Evolutionary conservation across 2,329 filamentous ascomycete species (phyloP), one percentile per base, ranked within the genome.

Genomic region (Coniochaeta sp.): DNA sequence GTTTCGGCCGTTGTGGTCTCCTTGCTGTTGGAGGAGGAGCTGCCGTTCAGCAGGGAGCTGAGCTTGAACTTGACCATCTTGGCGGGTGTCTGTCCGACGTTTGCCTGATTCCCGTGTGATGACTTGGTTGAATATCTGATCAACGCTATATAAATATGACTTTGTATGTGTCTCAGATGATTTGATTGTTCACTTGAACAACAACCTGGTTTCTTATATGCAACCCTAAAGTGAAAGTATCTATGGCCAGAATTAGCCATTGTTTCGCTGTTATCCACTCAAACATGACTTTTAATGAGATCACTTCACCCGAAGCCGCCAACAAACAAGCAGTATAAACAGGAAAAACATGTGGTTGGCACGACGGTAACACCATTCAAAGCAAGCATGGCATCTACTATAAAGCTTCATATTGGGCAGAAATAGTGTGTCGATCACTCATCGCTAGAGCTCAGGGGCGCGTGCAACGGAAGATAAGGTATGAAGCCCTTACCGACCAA

Each of bases 41-140:
- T 63, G 19, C 64, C 62, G 64, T 68, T 68, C n/a, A 76, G 67
- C 70, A 70, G 72, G n/a, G 74, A 70, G 17, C 70, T 71, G 19
- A 73, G 63, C 63, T 67, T 73, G 59, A 73, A 66, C 57, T 69
- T 75, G 57, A 58, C 68, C 74, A 76, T 75, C 34, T 58, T 66
- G 40, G 17, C 16, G 5, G n/a, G 14, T 55, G 26, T 34, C 34
- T 47, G 43, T 47, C 43, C 22, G 43, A 47, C 38, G 38, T 3
- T 43, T n/a, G 38, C 19, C 38, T 19, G 38, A 43, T n/a, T 3
- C 19, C 11, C 16, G 12, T 5, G 12, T 4, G 6, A 40, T 14
- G 4, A 8, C 16, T 40, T 40, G 3, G 19, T 47, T 6, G 4
- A 16, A 47, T 47, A 26, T 24, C 19, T 14, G 43, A 47, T 4